phyloP scores from a whole-genome alignment of 345 rosid genomes.

The Mercurialis annua region DNA sequence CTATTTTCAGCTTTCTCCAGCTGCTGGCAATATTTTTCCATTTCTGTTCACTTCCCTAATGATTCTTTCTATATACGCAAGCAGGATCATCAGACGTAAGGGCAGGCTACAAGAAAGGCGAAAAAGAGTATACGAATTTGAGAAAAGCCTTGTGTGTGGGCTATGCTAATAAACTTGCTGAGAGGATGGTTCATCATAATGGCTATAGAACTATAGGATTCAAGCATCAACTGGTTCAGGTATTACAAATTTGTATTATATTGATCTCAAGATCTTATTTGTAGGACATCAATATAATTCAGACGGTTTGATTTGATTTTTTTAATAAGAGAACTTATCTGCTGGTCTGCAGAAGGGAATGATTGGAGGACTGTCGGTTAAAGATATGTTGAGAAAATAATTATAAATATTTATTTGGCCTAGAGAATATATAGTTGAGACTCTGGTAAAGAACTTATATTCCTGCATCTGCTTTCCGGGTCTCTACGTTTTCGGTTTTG shows the following conservation, averaged over 20 bases:
- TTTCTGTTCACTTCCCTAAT: not conserved
- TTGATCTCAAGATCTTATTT: not conserved
- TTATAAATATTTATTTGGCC: not conserved
- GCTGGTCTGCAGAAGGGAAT: not conserved
- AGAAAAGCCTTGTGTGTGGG: constrained; percentile 87
- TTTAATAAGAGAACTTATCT: not conserved
- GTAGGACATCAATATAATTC: not conserved
- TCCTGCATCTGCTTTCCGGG: not conserved
- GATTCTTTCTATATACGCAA: constrained; percentile 11
- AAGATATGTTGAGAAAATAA: not conserved
- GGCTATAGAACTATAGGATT: constrained; percentile 77
- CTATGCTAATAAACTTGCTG: constrained; percentile 79
- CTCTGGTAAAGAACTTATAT: not conserved
- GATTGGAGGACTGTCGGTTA: not conserved
- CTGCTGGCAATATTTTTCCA: not conserved
- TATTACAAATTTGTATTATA: constrained; percentile 16
- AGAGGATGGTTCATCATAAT: constrained; percentile 86
- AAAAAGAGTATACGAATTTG: constrained; percentile 59
- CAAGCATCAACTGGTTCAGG: constrained; percentile 87
- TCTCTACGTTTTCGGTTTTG: not conserved
- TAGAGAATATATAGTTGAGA: not conserved
- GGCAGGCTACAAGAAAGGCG: constrained; percentile 39
- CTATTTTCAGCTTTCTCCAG: not conserved
- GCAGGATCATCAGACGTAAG: constrained; percentile 69
- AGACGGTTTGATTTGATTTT: not conserved